These are phyloP conservation scores for Puccinia triticina DNA, from an alignment of 1,284 basidiomycete genomes.

Conservation along the genomic window DNA sequence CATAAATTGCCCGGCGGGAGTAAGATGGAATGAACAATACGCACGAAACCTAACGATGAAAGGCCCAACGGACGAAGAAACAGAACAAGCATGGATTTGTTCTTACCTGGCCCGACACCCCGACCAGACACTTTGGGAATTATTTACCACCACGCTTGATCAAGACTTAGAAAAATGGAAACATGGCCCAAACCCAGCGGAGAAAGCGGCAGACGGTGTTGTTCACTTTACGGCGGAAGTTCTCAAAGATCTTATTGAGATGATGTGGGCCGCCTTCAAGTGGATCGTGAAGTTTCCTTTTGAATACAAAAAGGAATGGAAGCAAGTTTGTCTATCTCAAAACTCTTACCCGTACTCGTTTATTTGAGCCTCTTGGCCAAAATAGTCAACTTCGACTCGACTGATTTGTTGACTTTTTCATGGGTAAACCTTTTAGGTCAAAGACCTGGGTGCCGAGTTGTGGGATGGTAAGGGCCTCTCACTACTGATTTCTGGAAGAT, in stretches of 20 bases:
- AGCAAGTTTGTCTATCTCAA: conserved; percentile 31
- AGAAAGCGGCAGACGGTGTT: conserved; percentile 33
- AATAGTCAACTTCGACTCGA: neutral
- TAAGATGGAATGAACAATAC: conserved; percentile 43
- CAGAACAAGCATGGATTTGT: conserved; percentile 46
- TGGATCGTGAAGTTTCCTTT: conserved; percentile 51
- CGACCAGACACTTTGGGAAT: conserved; percentile 51
- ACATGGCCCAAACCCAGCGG: conserved; percentile 20
- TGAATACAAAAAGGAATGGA: conserved; percentile 41
- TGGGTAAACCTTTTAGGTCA: neutral
- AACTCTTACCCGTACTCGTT: too few species aligned
- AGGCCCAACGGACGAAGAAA: conserved; percentile 29
- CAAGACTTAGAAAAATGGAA: conserved; percentile 35
- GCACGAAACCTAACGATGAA: conserved; percentile 17
- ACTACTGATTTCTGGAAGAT: neutral
- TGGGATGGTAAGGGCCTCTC: conserved; percentile 41
- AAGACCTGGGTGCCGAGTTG: conserved; percentile 40
- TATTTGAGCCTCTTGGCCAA: neutral
- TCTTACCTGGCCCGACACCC: conserved; percentile 44
- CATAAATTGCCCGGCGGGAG: conserved; percentile 41
- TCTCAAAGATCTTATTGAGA: conserved; percentile 30
- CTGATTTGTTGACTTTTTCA: neutral
- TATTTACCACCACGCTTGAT: conserved; percentile 41
- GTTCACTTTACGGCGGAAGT: conserved; percentile 33
- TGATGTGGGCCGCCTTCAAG: conserved; percentile 48